Base-by-base conservation (phyloP, 2,329 filamentous ascomycete species). In the Pseudogymnoascus sp. region DNA sequence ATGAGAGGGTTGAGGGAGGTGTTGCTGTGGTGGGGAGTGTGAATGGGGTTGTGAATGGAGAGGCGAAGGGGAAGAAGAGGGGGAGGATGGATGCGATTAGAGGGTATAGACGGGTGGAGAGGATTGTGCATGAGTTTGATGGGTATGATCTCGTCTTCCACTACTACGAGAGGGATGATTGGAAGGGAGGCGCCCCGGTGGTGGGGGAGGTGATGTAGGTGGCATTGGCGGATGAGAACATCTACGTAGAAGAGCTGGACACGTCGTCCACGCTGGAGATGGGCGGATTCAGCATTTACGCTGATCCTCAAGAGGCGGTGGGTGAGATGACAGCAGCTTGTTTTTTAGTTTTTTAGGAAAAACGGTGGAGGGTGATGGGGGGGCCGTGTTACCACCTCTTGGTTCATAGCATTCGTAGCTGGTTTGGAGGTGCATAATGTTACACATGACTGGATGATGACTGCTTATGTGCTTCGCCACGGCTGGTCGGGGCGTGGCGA, bases 111-210 rank as follows among this genome's bases (percentile, higher is more conserved):
- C 86, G 95, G 18, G 84, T 97, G 62, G 95, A 99, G 75, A 88
- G 93, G 62, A 97, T 99, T 68, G 91, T 99, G 60, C 95, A 99
- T 75, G 93, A 97, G 72, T 88, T 99, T 70, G 93, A 99, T 73
- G 95, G 96, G 62, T 99, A 99, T 73, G 93, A 97, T 75, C 82
- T 99, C 38, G 89, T 99, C 53, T 99, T 99, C 79, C 86, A 93
- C 64, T 97, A 96, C 81, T 99, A 96, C 73, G 93, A 97, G 79
- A 86, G 91, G 65, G 86, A 96, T 68, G 93, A 89, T 71, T 97
- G 84, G 84, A 63, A 64, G 40, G 70, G 71, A 16, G 67, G 69
- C 61, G 67, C 66, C 1, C 72, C 71, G 5, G 67, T 72, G 63
- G 60, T 74, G 62, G 72, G 72, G 5, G 72, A 74, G 67, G 64